phyloP scores from a whole-genome alignment of 202 grass and related monocot genomes.

The Zizania palustris region DNA sequence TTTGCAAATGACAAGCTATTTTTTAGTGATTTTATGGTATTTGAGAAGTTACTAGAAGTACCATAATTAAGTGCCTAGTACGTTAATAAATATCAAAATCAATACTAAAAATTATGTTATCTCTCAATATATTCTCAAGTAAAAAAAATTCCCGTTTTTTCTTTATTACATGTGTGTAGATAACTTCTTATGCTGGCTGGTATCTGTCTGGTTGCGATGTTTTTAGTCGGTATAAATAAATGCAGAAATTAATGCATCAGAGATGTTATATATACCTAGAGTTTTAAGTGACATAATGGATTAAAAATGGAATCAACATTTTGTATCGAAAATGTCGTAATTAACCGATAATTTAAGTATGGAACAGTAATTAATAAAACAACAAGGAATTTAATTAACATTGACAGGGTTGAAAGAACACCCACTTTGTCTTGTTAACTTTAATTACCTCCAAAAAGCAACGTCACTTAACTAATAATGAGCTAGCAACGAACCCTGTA shows the following conservation, averaged over 20 bases:
- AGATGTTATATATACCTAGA: not conserved
- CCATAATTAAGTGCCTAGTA: too few relatives aligned
- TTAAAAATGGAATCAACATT: not conserved
- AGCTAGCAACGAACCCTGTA: not conserved
- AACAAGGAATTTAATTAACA: not conserved
- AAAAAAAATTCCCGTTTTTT: too few relatives aligned
- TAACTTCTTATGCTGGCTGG: too few relatives aligned
- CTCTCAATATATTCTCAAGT: too few relatives aligned
- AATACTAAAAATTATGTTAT: too few relatives aligned
- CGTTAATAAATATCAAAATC: too few relatives aligned
- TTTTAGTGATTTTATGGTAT: too few relatives aligned
- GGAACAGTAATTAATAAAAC: not conserved
- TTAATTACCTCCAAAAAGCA: constrained; percentile 2
- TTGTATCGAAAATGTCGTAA: not conserved
- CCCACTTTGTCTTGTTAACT: not conserved
- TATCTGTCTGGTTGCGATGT: too few relatives aligned
- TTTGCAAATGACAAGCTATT: too few relatives aligned
- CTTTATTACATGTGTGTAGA: too few relatives aligned
- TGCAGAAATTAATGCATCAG: not conserved
- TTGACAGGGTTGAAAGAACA: not conserved
- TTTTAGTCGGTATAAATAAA: not conserved
- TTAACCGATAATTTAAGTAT: not conserved
- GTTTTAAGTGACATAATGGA: not conserved
- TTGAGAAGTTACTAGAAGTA: too few relatives aligned
- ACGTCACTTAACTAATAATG: constrained; percentile 32